Percentiles rank a stretch among this genome's conserved stretches.
Conservation (phyloP, 768 basidiomycete genomes). For the Kondoa subrosea region DNA sequence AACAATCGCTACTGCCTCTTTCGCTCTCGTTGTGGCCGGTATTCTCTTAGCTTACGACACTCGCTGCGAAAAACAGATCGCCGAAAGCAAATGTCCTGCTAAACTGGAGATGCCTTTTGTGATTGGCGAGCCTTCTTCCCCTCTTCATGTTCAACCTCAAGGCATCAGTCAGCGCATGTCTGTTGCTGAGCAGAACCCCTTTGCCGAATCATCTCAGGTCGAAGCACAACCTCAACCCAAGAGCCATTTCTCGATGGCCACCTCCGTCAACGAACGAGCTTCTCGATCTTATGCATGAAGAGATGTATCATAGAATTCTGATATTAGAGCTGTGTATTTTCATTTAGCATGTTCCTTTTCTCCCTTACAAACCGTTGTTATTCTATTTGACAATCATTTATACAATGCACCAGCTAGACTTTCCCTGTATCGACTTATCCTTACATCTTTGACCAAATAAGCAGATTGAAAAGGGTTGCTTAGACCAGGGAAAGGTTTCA, state of each 20-base stretch:
- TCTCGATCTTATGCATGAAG: neutral
- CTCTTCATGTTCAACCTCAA: neutral
- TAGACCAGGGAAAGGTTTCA: slow-evolving; percentile 44
- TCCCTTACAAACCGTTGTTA: neutral
- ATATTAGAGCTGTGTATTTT: neutral
- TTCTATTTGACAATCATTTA: neutral
- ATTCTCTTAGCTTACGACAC: neutral
- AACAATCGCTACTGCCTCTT: neutral
- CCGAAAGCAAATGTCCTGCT: neutral
- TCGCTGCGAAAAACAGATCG: neutral
- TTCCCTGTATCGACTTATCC: neutral
- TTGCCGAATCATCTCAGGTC: neutral
- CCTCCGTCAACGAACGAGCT: neutral
- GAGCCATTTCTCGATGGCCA: neutral
- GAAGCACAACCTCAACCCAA: neutral
- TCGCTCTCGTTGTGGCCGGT: neutral
- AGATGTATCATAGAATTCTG: neutral
- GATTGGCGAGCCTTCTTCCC: neutral
- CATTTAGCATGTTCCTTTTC: neutral
- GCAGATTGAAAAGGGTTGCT: neutral
- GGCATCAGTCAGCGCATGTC: neutral
- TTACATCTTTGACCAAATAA: neutral
- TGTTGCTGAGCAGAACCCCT: neutral
- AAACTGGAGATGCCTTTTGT: neutral
- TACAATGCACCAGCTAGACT: neutral